Percentiles rank a stretch among this genome's conserved stretches.
Conservation (phyloP, 345 rosid genomes). For the Populus euphratica region DNA sequence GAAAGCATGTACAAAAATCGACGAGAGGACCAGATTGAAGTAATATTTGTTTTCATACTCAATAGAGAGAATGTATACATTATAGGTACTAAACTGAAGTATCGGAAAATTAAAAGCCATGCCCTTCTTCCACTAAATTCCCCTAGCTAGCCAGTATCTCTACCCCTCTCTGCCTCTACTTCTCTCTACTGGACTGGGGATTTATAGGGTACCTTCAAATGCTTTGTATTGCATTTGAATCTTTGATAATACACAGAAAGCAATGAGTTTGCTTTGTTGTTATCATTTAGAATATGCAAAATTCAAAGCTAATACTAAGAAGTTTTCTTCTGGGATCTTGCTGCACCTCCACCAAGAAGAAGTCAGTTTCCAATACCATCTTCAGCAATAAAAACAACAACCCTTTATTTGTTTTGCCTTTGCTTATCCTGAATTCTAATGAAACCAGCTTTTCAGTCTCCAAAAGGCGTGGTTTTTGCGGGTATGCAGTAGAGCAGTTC, state of each 20-base stretch:
- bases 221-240: background rate
- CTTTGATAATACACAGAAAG: background rate
- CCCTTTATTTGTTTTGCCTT: conserved; percentile 25
- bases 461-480: conserved; percentile 36
- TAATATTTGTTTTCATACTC: background rate
- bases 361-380: conserved; percentile 13
- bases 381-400: background rate
- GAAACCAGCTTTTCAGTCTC: conserved; percentile 14
- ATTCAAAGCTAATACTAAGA: conserved; percentile 22
- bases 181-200: background rate
- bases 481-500: conserved; percentile 76
- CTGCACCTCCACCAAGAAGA: conserved; percentile 22
- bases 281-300: background rate
- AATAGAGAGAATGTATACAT: background rate
- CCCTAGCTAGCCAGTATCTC: background rate
- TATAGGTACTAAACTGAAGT: background rate
- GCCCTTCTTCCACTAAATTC: background rate
- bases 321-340: conserved; percentile 36
- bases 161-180: background rate
- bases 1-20: background rate
- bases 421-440: conserved; percentile 19
- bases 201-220: background rate
- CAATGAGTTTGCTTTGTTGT: background rate
- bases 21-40: background rate
- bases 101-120: background rate